Evolutionary conservation across 768 basidiomycete genomes (phyloP).

Genomic region (Psilocybe cubensis): DNA sequence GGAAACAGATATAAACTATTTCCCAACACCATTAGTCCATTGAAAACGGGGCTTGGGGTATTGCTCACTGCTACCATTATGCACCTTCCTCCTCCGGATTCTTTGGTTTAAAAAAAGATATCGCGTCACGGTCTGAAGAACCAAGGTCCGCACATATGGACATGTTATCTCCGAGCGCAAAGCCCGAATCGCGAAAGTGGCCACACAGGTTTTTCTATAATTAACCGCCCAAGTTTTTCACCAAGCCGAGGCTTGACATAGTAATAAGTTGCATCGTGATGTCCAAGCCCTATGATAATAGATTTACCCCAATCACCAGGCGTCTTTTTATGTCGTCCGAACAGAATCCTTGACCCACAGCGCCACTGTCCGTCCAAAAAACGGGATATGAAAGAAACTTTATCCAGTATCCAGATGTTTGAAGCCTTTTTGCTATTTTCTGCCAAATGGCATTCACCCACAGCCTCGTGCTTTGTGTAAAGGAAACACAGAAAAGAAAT

Average conservation of each 20-base stretch:
- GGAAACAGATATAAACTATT: background rate
- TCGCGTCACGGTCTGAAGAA: conserved; percentile 1
- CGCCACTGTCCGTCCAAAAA: background rate
- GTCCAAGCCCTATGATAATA: too few relatives aligned
- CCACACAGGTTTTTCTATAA: background rate
- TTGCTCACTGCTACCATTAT: too few relatives aligned
- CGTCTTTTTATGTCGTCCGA: background rate
- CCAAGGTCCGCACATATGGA: conserved; percentile 11
- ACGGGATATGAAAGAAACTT: background rate
- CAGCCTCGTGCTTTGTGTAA: background rate
- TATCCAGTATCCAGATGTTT: background rate
- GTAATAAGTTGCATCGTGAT: background rate
- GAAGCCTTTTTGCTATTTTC: background rate
- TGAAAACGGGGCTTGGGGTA: too few relatives aligned
- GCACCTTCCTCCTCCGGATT: too few relatives aligned
- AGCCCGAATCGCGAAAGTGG: background rate
- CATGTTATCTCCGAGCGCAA: conserved; percentile 12
- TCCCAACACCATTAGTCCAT: background rate
- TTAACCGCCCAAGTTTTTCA: background rate
- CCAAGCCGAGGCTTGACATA: background rate
- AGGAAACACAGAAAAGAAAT: background rate
- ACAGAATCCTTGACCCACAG: background rate
- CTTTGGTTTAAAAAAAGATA: too few relatives aligned
- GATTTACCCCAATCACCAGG: background rate
- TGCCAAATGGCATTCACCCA: background rate